These are phyloP conservation scores for Lepidopterella palustris DNA, from an alignment of 495 filamentous ascomycete genomes.

Conservation along the genomic window DNA sequence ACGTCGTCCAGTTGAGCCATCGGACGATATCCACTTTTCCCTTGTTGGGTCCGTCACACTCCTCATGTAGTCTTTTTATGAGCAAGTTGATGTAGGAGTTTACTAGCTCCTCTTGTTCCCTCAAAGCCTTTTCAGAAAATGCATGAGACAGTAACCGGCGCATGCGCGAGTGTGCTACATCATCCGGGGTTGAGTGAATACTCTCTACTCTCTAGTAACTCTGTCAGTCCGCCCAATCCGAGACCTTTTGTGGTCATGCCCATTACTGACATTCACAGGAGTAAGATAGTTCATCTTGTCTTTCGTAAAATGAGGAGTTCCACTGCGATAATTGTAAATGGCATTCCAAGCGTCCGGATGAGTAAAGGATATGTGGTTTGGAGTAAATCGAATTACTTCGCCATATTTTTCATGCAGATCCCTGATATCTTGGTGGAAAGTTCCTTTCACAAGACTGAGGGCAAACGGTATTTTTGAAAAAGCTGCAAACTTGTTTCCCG, in stretches of 20 bases:
- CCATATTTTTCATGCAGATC: conserved; percentile 37
- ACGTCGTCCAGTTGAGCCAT: conserved; percentile 33
- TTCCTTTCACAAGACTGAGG: not conserved
- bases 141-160: conserved; percentile 22
- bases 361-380: conserved; percentile 49
- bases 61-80: conserved; percentile 29
- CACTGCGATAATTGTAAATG: conserved; percentile 25
- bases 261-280: not conserved
- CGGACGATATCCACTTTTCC: conserved; percentile 25
- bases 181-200: conserved; percentile 23
- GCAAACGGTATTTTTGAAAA: conserved; percentile 17
- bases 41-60: conserved; percentile 1
- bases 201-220: too few species aligned
- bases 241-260: too few species aligned
- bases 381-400: conserved; percentile 49
- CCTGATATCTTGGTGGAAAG: too few species aligned
- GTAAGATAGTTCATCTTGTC: conserved; percentile 24
- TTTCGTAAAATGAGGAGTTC: conserved; percentile 20
- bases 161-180: conserved; percentile 21
- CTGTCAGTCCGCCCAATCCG: too few species aligned
- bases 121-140: conserved; percentile 29
- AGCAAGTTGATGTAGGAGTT: conserved; percentile 25
- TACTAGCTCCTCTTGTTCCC: conserved; percentile 31
- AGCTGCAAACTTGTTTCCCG: conserved; percentile 28
- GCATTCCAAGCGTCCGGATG: conserved; percentile 26